Base-by-base conservation (phyloP, 495 filamentous ascomycete genomes). In the Arthonia radiata region DNA sequence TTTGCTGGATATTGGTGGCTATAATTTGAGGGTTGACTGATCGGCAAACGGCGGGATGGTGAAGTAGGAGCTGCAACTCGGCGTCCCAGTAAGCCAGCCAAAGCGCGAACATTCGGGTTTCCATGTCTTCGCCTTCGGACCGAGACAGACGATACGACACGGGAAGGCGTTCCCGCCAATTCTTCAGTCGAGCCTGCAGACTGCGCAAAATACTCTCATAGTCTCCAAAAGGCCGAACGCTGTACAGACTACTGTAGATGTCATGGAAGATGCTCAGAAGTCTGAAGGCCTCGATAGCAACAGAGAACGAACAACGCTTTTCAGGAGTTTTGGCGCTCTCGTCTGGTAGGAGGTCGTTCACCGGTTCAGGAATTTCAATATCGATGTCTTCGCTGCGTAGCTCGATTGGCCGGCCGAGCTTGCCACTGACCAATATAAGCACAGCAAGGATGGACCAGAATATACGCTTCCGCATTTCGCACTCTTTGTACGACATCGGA, bases 361-460 rank as follows among this genome's bases (percentile, higher is more conserved):
- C 51, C 10, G 59, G 43, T 26, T 74, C 59, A 1, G 73, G 77
- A 15, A 78, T 58, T 33, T 78, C 75, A 23, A 71, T 57, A 39
- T 82, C 77, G 37, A 72, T 66, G 38, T 83, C 76, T 18, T 72
- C 64, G 7, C 61, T 30, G 14, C 61, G 53, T 11, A 83, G 49
- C 2, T 67, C 55, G 69, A 81, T 77, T 11, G 76, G 76, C 21
- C 69, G 54, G 16, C 76, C 76, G 16, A 82, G 54, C 29, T 70
- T 74, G 17, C 71, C 71, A 37, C 69, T 68, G 15, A 81, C 46
- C 5, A 59, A 61, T 14, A 71, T 53, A 26, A 66, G 52, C 10
- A 79, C 54, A 14, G 54, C 48, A 12, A 75, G 41, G 24, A 79
- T 50, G 7, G 57, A 51, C 72, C 71, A 83, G 53, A 75, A 83